A percentile compares a stretch with the other conserved stretches of the same genome.
Evolutionary conservation across 164 flowering plant species (phyloP).

Genomic region (Echeveria elegans): DNA sequence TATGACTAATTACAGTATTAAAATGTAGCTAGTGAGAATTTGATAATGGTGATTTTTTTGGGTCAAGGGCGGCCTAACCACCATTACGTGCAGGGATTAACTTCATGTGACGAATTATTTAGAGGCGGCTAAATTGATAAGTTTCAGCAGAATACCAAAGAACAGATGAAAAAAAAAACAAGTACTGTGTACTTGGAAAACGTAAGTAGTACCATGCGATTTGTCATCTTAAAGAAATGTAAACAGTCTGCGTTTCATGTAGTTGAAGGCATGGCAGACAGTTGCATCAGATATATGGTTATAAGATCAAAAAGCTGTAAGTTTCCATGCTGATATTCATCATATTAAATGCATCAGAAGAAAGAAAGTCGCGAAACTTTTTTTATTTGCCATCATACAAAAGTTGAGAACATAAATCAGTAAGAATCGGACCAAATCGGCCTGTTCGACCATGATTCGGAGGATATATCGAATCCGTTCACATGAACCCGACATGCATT

Average conservation of each 20-base stretch:
- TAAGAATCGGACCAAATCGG: too few species aligned
- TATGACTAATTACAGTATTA: not conserved
- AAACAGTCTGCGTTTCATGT: not conserved
- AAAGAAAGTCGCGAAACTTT: not conserved
- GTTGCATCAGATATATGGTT: not conserved
- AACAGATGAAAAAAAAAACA: not conserved
- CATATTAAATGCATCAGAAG: not conserved
- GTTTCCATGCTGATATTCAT: not conserved
- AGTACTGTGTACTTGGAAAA: not conserved
- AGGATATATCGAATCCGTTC: too few species aligned
- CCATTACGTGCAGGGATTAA: not conserved
- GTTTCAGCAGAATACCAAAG: not conserved
- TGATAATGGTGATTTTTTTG: not conserved
- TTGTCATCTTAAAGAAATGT: not conserved
- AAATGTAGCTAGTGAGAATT: not conserved
- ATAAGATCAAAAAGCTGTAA: not conserved
- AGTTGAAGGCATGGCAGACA: not conserved
- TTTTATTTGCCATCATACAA: not conserved
- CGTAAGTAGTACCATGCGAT: not conserved
- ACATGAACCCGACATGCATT: too few species aligned
- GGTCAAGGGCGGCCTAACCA: conserved; percentile 24
- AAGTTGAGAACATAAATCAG: not conserved
- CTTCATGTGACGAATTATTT: not conserved
- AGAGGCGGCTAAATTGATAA: not conserved
- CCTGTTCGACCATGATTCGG: too few species aligned